Percentiles rank a stretch among this genome's conserved stretches.
phyloP scores from a whole-genome alignment of 148 eudicot genomes.

The Heliamphora exappendiculata region DNA sequence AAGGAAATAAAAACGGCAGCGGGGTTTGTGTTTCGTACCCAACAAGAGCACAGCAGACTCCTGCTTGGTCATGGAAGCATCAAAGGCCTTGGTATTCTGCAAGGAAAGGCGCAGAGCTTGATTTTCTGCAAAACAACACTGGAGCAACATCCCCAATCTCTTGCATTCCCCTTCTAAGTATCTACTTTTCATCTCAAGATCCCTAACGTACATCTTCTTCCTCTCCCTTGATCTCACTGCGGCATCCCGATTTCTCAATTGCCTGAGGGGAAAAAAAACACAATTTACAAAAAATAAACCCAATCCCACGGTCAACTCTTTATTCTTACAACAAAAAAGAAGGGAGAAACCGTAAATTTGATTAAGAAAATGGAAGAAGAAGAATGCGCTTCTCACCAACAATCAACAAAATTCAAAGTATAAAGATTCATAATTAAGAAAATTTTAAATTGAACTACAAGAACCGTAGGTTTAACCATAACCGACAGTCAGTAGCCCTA shows the following conservation, averaged over 20 bases:
- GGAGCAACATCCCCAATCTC: slow-evolving; percentile 74
- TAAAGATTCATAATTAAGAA: too few relatives aligned
- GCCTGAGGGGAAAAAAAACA: slow-evolving; percentile 33
- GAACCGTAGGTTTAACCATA: not conserved
- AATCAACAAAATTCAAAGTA: not conserved
- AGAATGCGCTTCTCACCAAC: not conserved
- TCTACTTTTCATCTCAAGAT: slow-evolving; percentile 79
- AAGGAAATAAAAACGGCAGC: not conserved
- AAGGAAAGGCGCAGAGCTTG: slow-evolving; percentile 76
- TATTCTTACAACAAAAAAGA: not conserved
- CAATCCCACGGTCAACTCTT: not conserved
- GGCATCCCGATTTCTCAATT: slow-evolving; percentile 84
- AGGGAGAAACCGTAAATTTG: not conserved
- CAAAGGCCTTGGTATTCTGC: slow-evolving; percentile 55
- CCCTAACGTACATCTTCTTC: slow-evolving; percentile 76
- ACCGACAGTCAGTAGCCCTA: not conserved
- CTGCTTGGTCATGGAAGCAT: slow-evolving; percentile 81
- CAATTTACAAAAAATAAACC: not conserved
- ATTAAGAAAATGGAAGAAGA: not conserved
- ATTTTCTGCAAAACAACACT: slow-evolving; percentile 82
- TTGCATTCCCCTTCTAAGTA: slow-evolving; percentile 85
- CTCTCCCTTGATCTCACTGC: slow-evolving; percentile 93
- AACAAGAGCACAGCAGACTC: slow-evolving; percentile 99
- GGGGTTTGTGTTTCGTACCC: slow-evolving; percentile 46
- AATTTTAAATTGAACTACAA: not conserved